phyloP scores from a whole-genome alignment of 2,329 filamentous ascomycete species.

The Xylaria sp. region DNA sequence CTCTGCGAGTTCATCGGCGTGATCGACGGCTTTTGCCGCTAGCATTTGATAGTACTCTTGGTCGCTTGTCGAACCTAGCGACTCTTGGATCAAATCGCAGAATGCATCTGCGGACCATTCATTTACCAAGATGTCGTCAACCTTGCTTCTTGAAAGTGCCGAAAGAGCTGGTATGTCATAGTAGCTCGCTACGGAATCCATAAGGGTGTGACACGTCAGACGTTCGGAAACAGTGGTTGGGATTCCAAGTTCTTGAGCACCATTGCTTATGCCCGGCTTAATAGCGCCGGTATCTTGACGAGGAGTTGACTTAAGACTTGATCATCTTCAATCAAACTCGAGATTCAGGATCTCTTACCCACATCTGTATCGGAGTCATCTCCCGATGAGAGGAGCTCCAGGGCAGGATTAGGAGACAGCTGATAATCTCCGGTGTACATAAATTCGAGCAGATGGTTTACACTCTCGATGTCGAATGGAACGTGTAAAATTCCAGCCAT shows the following conservation, averaged over 20 bases:
- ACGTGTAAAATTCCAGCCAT: background rate
- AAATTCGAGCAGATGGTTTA: background rate
- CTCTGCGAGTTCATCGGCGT: background rate
- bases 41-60: background rate
- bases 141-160: background rate
- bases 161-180: background rate
- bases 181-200: background rate
- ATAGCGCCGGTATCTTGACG: background rate
- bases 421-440: background rate
- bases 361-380: background rate
- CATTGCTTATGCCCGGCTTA: background rate
- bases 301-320: background rate
- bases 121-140: background rate
- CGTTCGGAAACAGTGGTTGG: background rate
- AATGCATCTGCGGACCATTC: background rate
- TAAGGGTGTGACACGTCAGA: background rate
- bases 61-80: background rate
- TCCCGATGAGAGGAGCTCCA: background rate
- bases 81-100: background rate
- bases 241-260: background rate
- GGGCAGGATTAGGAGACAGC: background rate
- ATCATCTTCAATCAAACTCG: background rate
- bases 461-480: constrained; percentile 4
- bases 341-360: background rate
- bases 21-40: background rate